Conservation (phyloP, 495 filamentous ascomycete species). For the Daldinia decipiens region DNA sequence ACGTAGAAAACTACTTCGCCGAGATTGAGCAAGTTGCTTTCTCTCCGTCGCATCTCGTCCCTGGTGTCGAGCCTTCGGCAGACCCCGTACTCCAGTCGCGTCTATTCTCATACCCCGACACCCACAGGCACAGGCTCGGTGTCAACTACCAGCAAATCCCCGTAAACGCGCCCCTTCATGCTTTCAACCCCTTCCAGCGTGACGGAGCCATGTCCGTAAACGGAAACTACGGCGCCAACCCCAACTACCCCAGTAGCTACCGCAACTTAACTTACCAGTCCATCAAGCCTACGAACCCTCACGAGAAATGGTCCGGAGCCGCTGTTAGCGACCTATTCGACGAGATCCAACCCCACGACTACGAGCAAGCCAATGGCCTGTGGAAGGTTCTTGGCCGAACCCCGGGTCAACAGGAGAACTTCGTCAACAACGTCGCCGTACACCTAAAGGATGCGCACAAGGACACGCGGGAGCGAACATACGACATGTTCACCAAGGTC, state of each 20-base stretch:
- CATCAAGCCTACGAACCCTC: conserved; percentile 67
- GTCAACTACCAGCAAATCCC: conserved; percentile 87
- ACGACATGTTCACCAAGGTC: conserved; percentile 65
- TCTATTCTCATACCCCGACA: conserved; percentile 85
- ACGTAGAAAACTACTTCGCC: conserved; percentile 75
- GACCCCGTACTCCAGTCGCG: conserved; percentile 84
- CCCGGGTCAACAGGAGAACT: conserved; percentile 73
- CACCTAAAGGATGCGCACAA: conserved; percentile 56
- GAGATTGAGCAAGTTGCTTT: conserved; percentile 90
- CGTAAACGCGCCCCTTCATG: conserved; percentile 74
- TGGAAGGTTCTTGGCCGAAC: conserved; percentile 73
- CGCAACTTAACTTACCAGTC: conserved; percentile 65
- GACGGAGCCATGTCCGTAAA: conserved; percentile 76
- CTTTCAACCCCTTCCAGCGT: conserved; percentile 80
- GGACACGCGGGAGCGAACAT: conserved; percentile 66
- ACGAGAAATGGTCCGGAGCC: conserved; percentile 69
- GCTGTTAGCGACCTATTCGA: conserved; percentile 50
- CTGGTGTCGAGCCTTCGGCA: conserved; percentile 73
- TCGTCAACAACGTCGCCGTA: conserved; percentile 71
- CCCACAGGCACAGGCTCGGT: conserved; percentile 81
- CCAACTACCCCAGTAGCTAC: conserved; percentile 75
- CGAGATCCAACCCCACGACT: conserved; percentile 66
- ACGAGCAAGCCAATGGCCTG: conserved; percentile 70
- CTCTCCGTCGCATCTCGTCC: conserved; percentile 78
- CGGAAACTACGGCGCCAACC: conserved; percentile 76